These are phyloP conservation scores for Penicillium fuscoglaucum DNA, from an alignment of 2,329 filamentous ascomycete genomes.

Conservation along the genomic window DNA sequence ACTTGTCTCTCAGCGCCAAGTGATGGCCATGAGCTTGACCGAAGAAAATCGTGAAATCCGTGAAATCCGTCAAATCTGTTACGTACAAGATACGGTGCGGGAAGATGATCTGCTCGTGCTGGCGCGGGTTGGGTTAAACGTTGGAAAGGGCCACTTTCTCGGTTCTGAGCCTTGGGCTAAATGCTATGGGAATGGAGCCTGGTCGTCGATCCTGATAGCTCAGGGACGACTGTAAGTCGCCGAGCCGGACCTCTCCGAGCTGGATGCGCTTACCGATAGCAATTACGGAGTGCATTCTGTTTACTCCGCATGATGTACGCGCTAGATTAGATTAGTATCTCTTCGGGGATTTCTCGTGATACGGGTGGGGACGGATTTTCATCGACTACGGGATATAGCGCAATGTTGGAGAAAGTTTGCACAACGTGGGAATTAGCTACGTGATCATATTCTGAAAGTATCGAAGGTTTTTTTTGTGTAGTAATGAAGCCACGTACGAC, in stretches of 20 bases:
- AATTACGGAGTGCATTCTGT: not conserved
- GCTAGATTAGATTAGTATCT: not conserved
- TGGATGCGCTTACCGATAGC: not conserved
- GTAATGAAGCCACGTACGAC: not conserved
- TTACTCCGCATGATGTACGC: conserved; percentile 1
- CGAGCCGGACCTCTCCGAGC: not conserved
- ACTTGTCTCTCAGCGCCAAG: not conserved
- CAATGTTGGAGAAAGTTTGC: not conserved
- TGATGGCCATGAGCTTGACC: not conserved
- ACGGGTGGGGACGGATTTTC: not conserved
- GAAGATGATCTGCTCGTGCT: conserved; percentile 5
- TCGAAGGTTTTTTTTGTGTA: not conserved
- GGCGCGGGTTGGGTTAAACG: not conserved
- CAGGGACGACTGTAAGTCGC: not conserved
- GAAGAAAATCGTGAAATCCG: not conserved
- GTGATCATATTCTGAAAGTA: not conserved
- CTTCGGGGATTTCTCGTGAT: not conserved
- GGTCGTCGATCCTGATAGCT: conserved; percentile 18
- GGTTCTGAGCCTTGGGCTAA: conserved; percentile 12
- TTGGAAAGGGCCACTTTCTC: conserved; percentile 17
- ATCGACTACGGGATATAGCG: conserved; percentile 5
- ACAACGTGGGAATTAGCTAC: not conserved
- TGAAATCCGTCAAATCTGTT: conserved; percentile 1
- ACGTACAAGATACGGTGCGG: conserved; percentile 12
- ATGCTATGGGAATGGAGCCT: conserved; percentile 13